phyloP scores from a whole-genome alignment of 2,329 filamentous ascomycete genomes.

The Calonectria multiphialidica region DNA sequence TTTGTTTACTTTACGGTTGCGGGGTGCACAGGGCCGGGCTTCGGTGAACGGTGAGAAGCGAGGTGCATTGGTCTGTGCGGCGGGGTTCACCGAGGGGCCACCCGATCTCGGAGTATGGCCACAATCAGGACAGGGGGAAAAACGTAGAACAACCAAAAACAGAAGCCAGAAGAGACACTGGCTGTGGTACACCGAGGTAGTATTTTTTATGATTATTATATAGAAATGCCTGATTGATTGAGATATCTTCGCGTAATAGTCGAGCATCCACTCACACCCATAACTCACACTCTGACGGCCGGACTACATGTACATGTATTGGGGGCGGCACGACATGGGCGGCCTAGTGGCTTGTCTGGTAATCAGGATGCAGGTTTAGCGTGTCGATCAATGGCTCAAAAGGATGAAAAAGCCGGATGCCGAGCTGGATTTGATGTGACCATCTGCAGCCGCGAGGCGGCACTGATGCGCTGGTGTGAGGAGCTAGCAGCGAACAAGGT shows the following conservation, averaged over 20 bases:
- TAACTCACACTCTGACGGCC: too few relatives aligned
- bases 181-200: background rate
- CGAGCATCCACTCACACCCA: background rate
- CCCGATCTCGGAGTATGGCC: background rate
- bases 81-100: conserved; percentile 37
- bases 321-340: too few relatives aligned
- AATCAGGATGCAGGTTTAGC: background rate
- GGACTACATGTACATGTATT: too few relatives aligned
- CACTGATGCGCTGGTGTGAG: background rate
- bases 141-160: background rate
- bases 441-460: background rate
- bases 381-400: background rate
- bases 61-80: conserved; percentile 39
- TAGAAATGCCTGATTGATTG: background rate
- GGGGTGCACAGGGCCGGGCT: conserved; percentile 26
- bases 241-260: background rate
- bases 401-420: background rate
- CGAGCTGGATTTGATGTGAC: background rate
- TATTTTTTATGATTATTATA: background rate
- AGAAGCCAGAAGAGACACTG: too few relatives aligned
- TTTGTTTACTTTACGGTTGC: conserved; percentile 47
- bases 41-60: conserved; percentile 24
- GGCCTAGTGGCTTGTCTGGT: background rate
- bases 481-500: background rate
- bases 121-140: background rate